Evolutionary conservation across 2,329 filamentous ascomycete species (phyloP).

Genomic region (Botryotinia convoluta): DNA sequence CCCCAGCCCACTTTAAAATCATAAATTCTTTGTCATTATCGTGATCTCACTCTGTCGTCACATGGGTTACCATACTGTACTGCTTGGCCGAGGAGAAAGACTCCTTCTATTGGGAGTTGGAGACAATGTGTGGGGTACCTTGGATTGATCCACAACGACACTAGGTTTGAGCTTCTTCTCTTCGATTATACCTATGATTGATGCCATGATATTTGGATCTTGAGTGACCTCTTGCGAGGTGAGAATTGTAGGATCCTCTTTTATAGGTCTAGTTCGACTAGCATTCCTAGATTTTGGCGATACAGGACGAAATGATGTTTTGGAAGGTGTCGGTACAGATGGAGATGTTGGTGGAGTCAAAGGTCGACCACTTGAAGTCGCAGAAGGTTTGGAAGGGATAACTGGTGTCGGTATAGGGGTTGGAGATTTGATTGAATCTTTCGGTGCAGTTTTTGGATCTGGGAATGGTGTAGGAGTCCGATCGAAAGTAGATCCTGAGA

Average conservation of each 20-base stretch:
- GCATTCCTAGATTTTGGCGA: conserved; percentile 5
- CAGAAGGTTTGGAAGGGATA: not conserved
- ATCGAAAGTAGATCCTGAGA: not conserved
- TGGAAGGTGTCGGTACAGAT: not conserved
- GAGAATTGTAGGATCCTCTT: not conserved
- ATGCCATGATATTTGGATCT: not conserved
- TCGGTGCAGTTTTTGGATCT: not conserved
- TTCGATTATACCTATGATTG: not conserved
- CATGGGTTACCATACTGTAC: not conserved
- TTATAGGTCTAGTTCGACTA: not conserved
- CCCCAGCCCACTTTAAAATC: not conserved
- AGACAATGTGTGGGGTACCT: not conserved
- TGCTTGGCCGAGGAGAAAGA: not conserved
- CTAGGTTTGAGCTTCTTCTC: not conserved
- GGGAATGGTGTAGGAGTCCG: not conserved
- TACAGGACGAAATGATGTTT: not conserved
- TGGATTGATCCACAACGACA: not conserved
- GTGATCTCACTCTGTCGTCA: not conserved
- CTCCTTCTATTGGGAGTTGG: not conserved
- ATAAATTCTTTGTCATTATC: not conserved
- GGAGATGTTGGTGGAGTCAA: not conserved
- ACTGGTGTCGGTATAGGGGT: not conserved
- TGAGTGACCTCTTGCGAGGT: not conserved
- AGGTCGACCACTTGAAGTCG: not conserved
- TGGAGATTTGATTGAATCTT: not conserved